Evolutionary conservation across 805 yeast genomes (phyloP), one percentile per base, ranked within the genome.

Genomic region (Suhomyces canberraensis): DNA sequence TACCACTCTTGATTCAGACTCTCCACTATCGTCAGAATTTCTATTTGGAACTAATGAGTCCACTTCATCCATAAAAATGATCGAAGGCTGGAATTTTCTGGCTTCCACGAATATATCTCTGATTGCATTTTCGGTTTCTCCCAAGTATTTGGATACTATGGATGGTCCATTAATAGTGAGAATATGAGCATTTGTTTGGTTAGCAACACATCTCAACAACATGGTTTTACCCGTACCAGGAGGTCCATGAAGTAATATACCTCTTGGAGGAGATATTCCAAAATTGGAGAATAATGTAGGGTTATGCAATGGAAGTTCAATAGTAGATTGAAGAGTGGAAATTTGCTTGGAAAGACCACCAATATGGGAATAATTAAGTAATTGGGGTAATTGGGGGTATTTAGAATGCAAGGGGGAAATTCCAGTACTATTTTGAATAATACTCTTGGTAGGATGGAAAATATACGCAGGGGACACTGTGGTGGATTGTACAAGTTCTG

Each of bases 201-300:
- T 71, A 0, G 96, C 95, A 8, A 91, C 79, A 18, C 95, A 83
- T 37, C 85, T 74, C 25, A 93, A 67, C 6, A 93, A 70, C 87
- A 90, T 78, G 1, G 97, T 85, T 57, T 91, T 91, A 35, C 98
- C 98, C 0, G 97, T 91, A 3, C 98, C 98, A 2, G 98, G 93
- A 3, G 97, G 95, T 0, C 98, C 98, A 62, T 91, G 95, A 9
- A 91, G 61, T 11, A 91, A 64, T n/a, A 91, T 79, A 24, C 98
- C 98, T 39, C 96, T 70, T 11, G 96, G 96, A 7, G 98, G 97
- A 7, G 82, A 73, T 14, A 89, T 82, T n/a, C 91, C 89, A 64
- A 91, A 93, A 37, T 84, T 79, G 6, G 81, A 71, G 50, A 90
- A 91, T 21, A 88, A 60, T 4, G 74, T 71, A 0, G 97, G 95